Percentiles rank a stretch among this genome's conserved stretches.
Evolutionary conservation across 352 stramenopile species (phyloP).

Genomic region (Aphanomyces astaci): DNA sequence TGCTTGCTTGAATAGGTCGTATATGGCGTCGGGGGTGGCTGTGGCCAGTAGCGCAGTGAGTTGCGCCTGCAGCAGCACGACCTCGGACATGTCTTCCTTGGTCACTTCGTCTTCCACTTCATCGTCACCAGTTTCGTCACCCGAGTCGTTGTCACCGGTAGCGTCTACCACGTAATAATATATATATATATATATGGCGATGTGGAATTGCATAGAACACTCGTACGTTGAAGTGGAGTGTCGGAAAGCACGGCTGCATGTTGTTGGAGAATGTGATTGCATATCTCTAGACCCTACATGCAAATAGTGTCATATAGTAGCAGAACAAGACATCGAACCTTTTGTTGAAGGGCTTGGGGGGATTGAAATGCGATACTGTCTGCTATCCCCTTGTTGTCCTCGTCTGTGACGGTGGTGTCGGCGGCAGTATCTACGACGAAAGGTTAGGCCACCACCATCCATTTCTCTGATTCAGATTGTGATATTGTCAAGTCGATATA

Average conservation of each 20-base stretch:
- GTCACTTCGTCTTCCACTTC: constrained; percentile 24
- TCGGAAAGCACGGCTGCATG: constrained; percentile 26
- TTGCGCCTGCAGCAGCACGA: constrained; percentile 59
- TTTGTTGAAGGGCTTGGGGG: constrained; percentile 23
- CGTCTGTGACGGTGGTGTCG: constrained; percentile 27
- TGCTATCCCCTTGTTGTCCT: not conserved
- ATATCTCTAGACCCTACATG: constrained; percentile 27
- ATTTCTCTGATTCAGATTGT: too few relatives aligned
- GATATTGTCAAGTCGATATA: too few relatives aligned
- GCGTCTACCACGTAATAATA: constrained; percentile 12
- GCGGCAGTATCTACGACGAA: not conserved
- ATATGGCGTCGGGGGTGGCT: constrained; percentile 33
- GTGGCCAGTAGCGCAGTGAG: constrained; percentile 36
- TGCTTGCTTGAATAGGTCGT: constrained; percentile 45
- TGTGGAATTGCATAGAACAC: too few relatives aligned
- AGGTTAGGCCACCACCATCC: too few relatives aligned
- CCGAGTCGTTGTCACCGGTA: constrained; percentile 21
- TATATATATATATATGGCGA: too few relatives aligned
- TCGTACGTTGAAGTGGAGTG: too few relatives aligned
- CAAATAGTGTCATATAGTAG: too few relatives aligned
- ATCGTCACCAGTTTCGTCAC: constrained; percentile 13
- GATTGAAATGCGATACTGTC: not conserved
- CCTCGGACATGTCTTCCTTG: constrained; percentile 29
- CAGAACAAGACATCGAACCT: too few relatives aligned
- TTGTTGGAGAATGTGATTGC: constrained; percentile 29